These are phyloP conservation scores for Coniochaeta hoffmannii DNA, from an alignment of 2,329 filamentous ascomycete species.

Conservation along the genomic window DNA sequence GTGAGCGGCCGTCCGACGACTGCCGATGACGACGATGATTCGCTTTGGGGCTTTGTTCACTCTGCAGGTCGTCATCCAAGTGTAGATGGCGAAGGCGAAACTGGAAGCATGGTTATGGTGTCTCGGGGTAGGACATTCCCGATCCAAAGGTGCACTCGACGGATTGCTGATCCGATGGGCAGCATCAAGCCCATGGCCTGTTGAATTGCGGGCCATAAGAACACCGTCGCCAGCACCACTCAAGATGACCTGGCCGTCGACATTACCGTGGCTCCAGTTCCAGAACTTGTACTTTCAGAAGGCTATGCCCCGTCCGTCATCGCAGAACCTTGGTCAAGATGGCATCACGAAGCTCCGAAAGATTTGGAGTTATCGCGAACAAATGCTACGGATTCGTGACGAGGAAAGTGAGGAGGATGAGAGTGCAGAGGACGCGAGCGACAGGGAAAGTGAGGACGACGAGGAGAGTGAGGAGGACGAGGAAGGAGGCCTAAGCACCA, in stretches of 20 bases:
- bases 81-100: not conserved
- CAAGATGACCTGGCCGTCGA: not conserved
- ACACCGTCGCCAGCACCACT: not conserved
- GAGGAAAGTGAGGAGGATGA: not conserved
- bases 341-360: not conserved
- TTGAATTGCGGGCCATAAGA: not conserved
- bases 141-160: no score
- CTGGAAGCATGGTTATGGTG: not conserved
- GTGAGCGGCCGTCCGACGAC: not conserved
- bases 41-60: not conserved
- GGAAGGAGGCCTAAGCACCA: not conserved
- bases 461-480: not conserved
- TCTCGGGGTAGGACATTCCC: not conserved
- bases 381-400: not conserved
- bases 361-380: not conserved
- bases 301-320: not conserved
- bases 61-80: not conserved
- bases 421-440: no score
- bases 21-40: not conserved
- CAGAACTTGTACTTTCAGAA: not conserved
- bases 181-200: not conserved
- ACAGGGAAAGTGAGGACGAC: not conserved
- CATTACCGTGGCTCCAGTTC: not conserved
- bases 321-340: not conserved
- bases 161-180: not conserved